Base-by-base conservation (phyloP, 495 filamentous ascomycete species). In the Xanthoparmelia taractica region DNA sequence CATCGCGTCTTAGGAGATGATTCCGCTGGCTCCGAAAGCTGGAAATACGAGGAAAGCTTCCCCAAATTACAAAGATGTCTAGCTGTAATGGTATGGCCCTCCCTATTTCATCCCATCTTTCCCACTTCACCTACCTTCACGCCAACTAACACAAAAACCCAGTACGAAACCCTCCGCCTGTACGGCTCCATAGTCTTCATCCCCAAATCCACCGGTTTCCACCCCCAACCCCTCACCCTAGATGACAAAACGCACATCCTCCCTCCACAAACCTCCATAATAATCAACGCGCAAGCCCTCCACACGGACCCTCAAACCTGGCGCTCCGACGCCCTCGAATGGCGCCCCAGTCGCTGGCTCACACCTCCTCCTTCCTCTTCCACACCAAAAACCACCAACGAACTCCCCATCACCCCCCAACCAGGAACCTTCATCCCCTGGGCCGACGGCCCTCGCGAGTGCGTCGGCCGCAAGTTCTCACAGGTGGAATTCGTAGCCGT, bases 401-500 rank as follows among this genome's bases (percentile, higher is more conserved):
- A 66, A 50, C 63, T 40, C 25, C 74, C 38, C 38, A 87, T 82
- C 74, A 74, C 79, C 29, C 87, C 87, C 0, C 75, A 77, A 0
- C 76, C 81, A n/a, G 87, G 87, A 3, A 78, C 84, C 2, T 92
- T 80, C 67, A 74, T 91, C 18, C 86, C 90, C 0, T 93, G 91
- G 73, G 85, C 83, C 56, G 87, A 90, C 33, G 89, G 90, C 2
- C 75, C 80, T 38, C 80, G 90, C 15, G 82, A 84, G 10, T 93
- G 90, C 68, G 72, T 90, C 27, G 90, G 90, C 15, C 77, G 84
- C 29, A 82, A 86, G 41, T 88, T 93, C 59, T 85, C 88, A 1
- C 85, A 90, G 70, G 87, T 90, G 25, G 87, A 93, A 72, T 75
- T 92, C 65, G 76, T 86, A n/a, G 84, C 82, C 0, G 84, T 81